Percentiles rank a stretch among this genome's conserved stretches.
Conservation (phyloP, 2,329 filamentous ascomycete genomes). For the Metarhizium album region DNA sequence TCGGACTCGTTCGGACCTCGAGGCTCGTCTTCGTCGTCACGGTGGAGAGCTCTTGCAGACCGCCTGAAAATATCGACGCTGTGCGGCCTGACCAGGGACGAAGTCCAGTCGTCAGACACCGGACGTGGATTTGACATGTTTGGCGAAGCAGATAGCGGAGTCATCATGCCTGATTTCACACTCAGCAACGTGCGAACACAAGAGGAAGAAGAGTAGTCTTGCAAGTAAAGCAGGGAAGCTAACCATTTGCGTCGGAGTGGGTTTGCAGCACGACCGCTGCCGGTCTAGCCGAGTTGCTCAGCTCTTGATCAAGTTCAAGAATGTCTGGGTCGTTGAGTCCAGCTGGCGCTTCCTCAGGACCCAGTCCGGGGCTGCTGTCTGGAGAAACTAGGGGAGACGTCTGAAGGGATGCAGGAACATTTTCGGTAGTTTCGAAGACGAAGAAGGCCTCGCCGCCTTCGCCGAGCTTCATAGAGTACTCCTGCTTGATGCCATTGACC, state of each 20-base stretch:
- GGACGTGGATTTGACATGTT: conserved; percentile 35
- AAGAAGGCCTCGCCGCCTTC: conserved; percentile 98
- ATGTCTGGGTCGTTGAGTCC: conserved; percentile 57
- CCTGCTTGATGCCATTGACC: conserved; percentile 84
- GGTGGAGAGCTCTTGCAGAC: conserved; percentile 28
- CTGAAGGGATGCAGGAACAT: conserved; percentile 85
- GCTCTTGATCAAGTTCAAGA: conserved; percentile 49
- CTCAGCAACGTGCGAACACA: background rate
- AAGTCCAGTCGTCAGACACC: conserved; percentile 40
- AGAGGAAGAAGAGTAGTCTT: background rate
- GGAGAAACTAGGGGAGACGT: conserved; percentile 91
- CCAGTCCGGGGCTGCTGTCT: conserved; percentile 66
- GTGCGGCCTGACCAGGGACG: conserved; percentile 31
- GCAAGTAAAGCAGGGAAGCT: conserved; percentile 1
- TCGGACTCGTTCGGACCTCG: conserved; percentile 30
- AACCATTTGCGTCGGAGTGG: conserved; percentile 20
- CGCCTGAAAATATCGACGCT: conserved; percentile 45
- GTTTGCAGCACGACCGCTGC: conserved; percentile 30
- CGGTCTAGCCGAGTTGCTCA: conserved; percentile 29
- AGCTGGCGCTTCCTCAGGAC: conserved; percentile 21
- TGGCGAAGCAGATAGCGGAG: conserved; percentile 43
- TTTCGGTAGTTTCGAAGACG: conserved; percentile 89
- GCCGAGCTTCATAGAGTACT: conserved; percentile 96
- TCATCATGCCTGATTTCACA: conserved; percentile 31
- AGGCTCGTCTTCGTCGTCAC: conserved; percentile 27